phyloP scores from a whole-genome alignment of 768 basidiomycete genomes.

The Leccinum olivaceopallidum region DNA sequence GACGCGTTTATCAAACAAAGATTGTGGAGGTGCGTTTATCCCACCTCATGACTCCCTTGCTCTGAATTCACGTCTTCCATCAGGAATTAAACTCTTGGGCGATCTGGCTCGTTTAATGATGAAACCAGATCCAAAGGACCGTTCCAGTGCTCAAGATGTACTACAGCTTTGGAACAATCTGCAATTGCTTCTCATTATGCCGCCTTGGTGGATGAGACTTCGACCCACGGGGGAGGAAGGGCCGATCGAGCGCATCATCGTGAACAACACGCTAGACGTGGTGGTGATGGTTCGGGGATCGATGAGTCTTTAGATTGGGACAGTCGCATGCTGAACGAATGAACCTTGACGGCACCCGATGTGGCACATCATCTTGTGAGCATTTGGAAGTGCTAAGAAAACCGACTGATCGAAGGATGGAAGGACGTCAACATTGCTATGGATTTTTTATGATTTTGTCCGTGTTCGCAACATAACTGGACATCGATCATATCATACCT shows the following conservation, averaged over 20 bases:
- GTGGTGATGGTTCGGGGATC: conserved; percentile 14
- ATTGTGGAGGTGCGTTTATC: conserved; percentile 13
- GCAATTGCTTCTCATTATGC: not conserved
- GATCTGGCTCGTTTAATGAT: conserved; percentile 10
- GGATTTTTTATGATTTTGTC: too few species aligned
- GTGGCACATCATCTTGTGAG: not conserved
- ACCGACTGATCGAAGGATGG: too few species aligned
- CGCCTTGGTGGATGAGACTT: conserved; percentile 13
- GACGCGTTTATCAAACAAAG: conserved; percentile 23
- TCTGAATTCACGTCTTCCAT: not conserved
- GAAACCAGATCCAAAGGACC: conserved; percentile 7
- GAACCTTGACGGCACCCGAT: too few species aligned
- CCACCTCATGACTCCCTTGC: not conserved
- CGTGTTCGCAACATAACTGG: too few species aligned
- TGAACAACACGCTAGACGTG: conserved; percentile 15
- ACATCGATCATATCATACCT: too few species aligned
- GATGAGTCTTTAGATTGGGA: conserved; percentile 2
- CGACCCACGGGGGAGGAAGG: conserved; percentile 6
- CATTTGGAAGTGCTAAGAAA: not conserved
- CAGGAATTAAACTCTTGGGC: conserved; percentile 10
- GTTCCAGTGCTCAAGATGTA: not conserved
- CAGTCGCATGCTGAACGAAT: too few species aligned
- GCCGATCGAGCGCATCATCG: conserved; percentile 10
- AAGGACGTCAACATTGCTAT: too few species aligned
- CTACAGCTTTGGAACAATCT: conserved; percentile 12